Conservation (phyloP, 768 basidiomycete genomes). For the Tubosaeta sp. region DNA sequence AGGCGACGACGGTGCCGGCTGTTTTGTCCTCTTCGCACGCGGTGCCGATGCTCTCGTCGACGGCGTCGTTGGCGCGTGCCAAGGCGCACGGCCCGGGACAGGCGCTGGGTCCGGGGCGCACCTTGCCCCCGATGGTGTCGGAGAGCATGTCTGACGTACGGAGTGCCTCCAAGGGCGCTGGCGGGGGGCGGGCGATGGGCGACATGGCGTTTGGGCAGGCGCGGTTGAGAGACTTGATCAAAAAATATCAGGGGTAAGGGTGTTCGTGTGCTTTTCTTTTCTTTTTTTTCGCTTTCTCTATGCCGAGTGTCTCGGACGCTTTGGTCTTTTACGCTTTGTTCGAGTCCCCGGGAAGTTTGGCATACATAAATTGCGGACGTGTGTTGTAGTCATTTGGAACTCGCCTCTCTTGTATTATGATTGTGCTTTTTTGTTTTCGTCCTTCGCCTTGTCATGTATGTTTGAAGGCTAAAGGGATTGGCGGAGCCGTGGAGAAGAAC, state of each 20-base stretch:
- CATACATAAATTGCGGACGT: slow-evolving; percentile 1
- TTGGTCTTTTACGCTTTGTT: not conserved
- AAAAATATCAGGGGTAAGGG: slow-evolving; percentile 62
- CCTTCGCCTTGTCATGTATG: too few relatives aligned
- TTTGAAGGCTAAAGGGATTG: too few relatives aligned
- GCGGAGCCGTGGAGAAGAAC: too few relatives aligned
- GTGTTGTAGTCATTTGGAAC: slow-evolving; percentile 4
- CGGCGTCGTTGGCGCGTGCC: slow-evolving; percentile 67
- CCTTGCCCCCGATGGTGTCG: slow-evolving; percentile 32
- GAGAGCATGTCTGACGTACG: slow-evolving; percentile 25
- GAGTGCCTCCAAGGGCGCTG: slow-evolving; percentile 8
- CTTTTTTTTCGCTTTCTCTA: not conserved
- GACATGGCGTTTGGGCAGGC: slow-evolving; percentile 77
- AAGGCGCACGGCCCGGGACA: slow-evolving; percentile 17
- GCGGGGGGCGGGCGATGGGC: slow-evolving; percentile 21
- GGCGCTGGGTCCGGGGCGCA: slow-evolving; percentile 13
- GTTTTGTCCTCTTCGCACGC: slow-evolving; percentile 70
- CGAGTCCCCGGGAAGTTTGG: not conserved
- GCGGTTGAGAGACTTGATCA: slow-evolving; percentile 70
- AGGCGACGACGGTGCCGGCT: slow-evolving; percentile 66
- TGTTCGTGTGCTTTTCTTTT: not conserved
- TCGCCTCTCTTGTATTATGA: not conserved
- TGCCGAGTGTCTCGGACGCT: not conserved
- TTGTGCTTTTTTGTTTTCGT: not conserved
- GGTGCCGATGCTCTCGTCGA: slow-evolving; percentile 66